These are phyloP conservation scores for Cordyceps javanica DNA, from an alignment of 2,329 filamentous ascomycete species.

Conservation along the genomic window DNA sequence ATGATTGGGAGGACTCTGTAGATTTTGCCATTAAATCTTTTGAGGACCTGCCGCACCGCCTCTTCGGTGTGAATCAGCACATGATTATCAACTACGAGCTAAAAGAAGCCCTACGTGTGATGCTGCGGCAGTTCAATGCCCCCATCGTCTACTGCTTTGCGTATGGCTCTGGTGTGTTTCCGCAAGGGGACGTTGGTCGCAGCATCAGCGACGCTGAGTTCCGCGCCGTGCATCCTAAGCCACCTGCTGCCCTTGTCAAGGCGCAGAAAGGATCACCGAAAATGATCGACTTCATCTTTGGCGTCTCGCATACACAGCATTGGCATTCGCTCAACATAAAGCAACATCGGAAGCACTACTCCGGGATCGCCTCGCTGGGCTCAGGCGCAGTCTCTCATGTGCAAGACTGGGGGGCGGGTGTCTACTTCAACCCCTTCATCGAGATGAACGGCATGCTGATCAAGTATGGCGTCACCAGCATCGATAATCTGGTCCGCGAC, in stretches of 20 bases:
- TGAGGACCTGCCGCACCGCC: constrained; percentile 38
- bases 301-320: constrained; percentile 88
- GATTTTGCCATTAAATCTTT: constrained; percentile 38
- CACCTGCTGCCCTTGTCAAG: constrained; percentile 72
- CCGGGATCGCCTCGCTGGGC: constrained; percentile 72
- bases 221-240: constrained; percentile 69
- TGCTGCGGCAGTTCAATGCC: constrained; percentile 85
- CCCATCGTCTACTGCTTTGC: constrained; percentile 96
- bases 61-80: constrained; percentile 91
- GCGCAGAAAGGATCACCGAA: constrained; percentile 85
- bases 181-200: constrained; percentile 56
- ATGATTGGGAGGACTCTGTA: constrained; percentile 38
- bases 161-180: constrained; percentile 94
- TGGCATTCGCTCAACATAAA: constrained; percentile 92
- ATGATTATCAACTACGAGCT: constrained; percentile 95
- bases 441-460: constrained; percentile 92
- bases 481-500: constrained; percentile 82
- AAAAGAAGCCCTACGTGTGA: constrained; percentile 79
- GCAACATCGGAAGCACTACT: constrained; percentile 91
- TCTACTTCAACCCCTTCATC: constrained; percentile 96
- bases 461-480: constrained; percentile 95
- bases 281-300: constrained; percentile 98
- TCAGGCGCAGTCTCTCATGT: constrained; percentile 79
- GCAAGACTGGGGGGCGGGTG: constrained; percentile 89
- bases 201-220: constrained; percentile 50